Conservation (phyloP, 2,329 filamentous ascomycete genomes). For the Dactylellina drechsleri region DNA sequence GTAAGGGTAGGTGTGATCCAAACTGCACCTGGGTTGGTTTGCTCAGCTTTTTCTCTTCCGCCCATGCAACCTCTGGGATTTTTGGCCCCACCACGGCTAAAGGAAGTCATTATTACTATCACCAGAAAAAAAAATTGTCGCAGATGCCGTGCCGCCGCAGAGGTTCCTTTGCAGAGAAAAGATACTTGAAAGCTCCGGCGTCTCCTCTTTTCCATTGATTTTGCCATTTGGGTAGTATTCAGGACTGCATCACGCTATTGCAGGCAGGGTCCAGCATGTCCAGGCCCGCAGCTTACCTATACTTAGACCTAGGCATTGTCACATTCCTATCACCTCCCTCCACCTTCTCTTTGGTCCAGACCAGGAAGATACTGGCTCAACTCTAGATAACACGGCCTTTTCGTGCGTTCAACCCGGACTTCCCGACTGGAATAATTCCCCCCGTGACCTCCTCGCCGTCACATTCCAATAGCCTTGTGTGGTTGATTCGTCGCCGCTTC, state of each 20-base stretch:
- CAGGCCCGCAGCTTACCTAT: conserved; percentile 33
- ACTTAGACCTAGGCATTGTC: conserved; percentile 48
- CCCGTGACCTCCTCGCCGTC: conserved; percentile 41
- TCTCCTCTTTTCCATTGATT: conserved; percentile 16
- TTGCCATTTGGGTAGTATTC: conserved; percentile 45
- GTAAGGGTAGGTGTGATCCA: conserved; percentile 41
- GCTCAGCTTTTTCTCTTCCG: conserved; percentile 26
- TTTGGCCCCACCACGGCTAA: conserved; percentile 46
- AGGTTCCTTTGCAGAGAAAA: conserved; percentile 23
- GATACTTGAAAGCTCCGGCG: neutral
- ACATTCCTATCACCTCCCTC: conserved; percentile 39
- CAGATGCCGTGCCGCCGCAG: conserved; percentile 38
- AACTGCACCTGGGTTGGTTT: conserved; percentile 34
- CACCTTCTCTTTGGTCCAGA: conserved; percentile 1
- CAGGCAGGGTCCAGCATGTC: conserved; percentile 48
- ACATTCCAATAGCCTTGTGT: conserved; percentile 21
- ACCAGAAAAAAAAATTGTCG: conserved; percentile 36
- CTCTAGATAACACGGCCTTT: conserved; percentile 8
- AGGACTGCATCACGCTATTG: conserved; percentile 43
- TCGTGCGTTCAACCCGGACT: conserved; percentile 15
- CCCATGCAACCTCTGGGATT: conserved; percentile 47
- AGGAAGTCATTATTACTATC: conserved; percentile 23
- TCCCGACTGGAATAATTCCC: conserved; percentile 13
- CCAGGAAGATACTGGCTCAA: conserved; percentile 11
- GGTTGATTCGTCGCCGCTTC: conserved; percentile 19